Base-by-base conservation (phyloP, 2,329 filamentous ascomycete genomes). In the Hypoxylon sp. region DNA sequence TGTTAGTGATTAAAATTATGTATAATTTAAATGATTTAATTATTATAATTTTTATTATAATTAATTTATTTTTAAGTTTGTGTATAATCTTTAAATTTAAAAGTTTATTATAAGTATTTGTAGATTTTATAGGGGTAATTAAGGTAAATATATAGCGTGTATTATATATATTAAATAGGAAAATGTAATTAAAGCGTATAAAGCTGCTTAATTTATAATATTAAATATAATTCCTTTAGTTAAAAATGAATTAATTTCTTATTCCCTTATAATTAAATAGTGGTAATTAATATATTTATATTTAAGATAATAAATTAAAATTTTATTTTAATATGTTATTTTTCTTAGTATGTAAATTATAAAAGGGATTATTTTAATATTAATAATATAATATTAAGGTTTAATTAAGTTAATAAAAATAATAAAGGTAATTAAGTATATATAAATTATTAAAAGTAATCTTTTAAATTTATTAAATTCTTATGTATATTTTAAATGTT, bases 161-260 rank as follows among this genome's bases (percentile, higher is more conserved):
- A 5, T 49, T 49, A 49, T 17, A 49, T 7, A 49, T 7, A 5
- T 49, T 30, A 30, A 49, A 49, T 49, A 49, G n/a, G n/a, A 49
- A 49, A 19, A 49, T 49, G 17, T 49, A 14, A 49, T 49, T 49
- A n/a, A 49, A 9, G 0, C 9, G n/a, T 3, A 1, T 28, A 28
- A 30, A 49, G 2, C 14, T 49, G n/a, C n/a, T n/a, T 41, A 41
- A 41, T 2, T n/a, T n/a, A n/a, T 49, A 28, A 49, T 28, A 28
- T 49, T 49, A 49, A 49, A 49, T 49, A 49, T 49, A 49, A 17
- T 49, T 30, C 28, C 23, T 5, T 49, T 49, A 21, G 30, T 49
- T 49, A 49, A 49, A 49, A 3, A 49, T 49, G 17, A 30, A 49
- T 28, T 9, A 13, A 11, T 28, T 28, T 28, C 25, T 5, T 5